phyloP scores from a whole-genome alignment of 2,329 filamentous ascomycete genomes.

The Neocucurbitaria cava region DNA sequence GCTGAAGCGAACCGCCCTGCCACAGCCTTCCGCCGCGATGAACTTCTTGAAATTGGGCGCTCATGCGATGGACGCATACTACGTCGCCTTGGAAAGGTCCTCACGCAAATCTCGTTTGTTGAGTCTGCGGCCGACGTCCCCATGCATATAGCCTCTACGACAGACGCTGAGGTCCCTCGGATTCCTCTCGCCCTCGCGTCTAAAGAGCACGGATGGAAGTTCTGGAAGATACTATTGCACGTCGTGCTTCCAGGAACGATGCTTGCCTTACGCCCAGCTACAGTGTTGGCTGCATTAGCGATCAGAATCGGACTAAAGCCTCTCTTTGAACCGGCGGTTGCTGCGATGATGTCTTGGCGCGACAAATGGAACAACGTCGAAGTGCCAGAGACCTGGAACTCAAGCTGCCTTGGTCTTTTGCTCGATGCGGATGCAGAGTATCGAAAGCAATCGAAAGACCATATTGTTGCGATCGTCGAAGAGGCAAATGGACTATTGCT shows the following conservation, averaged over 20 bases:
- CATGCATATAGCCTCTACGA: constrained; percentile 48
- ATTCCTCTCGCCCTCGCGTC: constrained; percentile 56
- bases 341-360: constrained; percentile 52
- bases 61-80: constrained; percentile 60
- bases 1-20: constrained; percentile 33
- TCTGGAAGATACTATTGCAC: constrained; percentile 60
- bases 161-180: constrained; percentile 45
- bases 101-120: constrained; percentile 57
- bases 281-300: constrained; percentile 57
- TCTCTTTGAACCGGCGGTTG: constrained; percentile 51
- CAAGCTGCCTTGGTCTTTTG: constrained; percentile 55
- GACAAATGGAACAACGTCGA: constrained; percentile 58
- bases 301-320: constrained; percentile 58
- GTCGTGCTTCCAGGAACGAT: constrained; percentile 58
- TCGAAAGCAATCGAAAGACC: constrained; percentile 8
- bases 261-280: constrained; percentile 54
- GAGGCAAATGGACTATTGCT: constrained; percentile 46
- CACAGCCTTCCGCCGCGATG: constrained; percentile 52
- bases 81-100: constrained; percentile 55
- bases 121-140: constrained; percentile 52
- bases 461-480: constrained; percentile 8
- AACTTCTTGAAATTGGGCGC: constrained; percentile 60
- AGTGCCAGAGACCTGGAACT: constrained; percentile 60
- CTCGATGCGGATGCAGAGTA: constrained; percentile 54
- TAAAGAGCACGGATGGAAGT: constrained; percentile 45